Percentiles rank a stretch among this genome's conserved stretches.
phyloP scores from a whole-genome alignment of 179 eudicot genomes.

The Monotropa hypopitys region DNA sequence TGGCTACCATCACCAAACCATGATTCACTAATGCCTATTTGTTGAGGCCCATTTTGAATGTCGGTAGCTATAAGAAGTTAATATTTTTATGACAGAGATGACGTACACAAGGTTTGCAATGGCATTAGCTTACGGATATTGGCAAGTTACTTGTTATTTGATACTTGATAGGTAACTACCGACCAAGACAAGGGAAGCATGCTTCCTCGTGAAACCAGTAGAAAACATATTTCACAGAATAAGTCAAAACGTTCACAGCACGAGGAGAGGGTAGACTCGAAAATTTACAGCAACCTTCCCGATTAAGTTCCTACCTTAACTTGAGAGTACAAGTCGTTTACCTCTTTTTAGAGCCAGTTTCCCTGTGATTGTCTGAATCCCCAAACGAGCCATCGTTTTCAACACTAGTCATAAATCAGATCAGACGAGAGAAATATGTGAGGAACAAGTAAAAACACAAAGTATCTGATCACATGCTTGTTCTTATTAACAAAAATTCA shows the following conservation, averaged over 20 bases:
- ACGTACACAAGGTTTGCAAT: background rate
- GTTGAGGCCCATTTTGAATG: background rate
- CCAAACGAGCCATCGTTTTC: conserved; percentile 54
- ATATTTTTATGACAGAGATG: background rate
- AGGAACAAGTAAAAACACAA: background rate
- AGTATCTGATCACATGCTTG: background rate
- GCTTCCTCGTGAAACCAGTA: background rate
- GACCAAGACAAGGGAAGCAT: background rate
- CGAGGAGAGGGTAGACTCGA: background rate
- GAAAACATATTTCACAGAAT: background rate
- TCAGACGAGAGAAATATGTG: conserved; percentile 10
- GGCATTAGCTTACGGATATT: background rate
- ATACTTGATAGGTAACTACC: background rate
- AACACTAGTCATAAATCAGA: conserved; percentile 29
- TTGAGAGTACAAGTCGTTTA: conserved; percentile 9
- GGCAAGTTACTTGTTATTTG: background rate
- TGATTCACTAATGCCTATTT: background rate
- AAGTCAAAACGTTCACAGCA: background rate
- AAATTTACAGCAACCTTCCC: background rate
- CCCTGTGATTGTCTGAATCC: conserved; percentile 47
- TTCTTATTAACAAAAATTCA: background rate
- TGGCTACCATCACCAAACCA: background rate
- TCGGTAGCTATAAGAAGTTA: background rate
- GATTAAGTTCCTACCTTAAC: background rate
- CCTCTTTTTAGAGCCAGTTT: conserved; percentile 67